These are phyloP conservation scores for Termitomyces sp. DNA, from an alignment of 1,284 basidiomycete species.

Conservation along the genomic window DNA sequence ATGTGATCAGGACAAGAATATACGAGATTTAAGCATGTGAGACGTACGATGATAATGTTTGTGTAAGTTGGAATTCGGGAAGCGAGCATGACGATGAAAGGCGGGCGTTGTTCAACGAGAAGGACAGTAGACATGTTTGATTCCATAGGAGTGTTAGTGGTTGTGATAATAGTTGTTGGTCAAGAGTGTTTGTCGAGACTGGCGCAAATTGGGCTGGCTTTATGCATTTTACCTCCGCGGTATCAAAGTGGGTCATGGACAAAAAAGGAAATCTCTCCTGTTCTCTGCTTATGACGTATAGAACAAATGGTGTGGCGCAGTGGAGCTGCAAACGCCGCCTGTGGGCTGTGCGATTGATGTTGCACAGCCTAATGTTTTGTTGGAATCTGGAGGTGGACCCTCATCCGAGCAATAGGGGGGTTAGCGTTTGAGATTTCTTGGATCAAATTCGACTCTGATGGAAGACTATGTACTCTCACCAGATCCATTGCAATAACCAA, in stretches of 20 bases:
- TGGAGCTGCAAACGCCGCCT: not conserved
- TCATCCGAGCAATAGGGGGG: too few relatives aligned
- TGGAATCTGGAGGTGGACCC: not conserved
- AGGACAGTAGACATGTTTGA: not conserved
- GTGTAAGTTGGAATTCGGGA: not conserved
- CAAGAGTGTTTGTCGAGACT: not conserved
- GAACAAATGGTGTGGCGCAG: not conserved
- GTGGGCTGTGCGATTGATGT: not conserved
- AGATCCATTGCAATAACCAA: too few relatives aligned
- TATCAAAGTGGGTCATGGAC: not conserved
- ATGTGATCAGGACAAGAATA: not conserved
- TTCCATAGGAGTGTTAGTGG: not conserved
- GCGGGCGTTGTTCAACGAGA: slow-evolving; percentile 1
- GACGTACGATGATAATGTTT: slow-evolving; percentile 1
- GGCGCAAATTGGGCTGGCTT: not conserved
- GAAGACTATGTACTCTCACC: too few relatives aligned
- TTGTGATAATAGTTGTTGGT: not conserved
- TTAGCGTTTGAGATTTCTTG: not conserved
- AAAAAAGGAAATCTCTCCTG: not conserved
- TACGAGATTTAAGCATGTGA: not conserved
- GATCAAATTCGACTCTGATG: not conserved
- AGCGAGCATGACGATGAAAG: slow-evolving; percentile 3
- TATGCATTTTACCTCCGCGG: slow-evolving; percentile 1
- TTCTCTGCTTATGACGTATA: not conserved
- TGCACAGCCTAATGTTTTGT: not conserved